Conservation (phyloP, 352 stramenopile species). For the Peronospora farinosa region DNA sequence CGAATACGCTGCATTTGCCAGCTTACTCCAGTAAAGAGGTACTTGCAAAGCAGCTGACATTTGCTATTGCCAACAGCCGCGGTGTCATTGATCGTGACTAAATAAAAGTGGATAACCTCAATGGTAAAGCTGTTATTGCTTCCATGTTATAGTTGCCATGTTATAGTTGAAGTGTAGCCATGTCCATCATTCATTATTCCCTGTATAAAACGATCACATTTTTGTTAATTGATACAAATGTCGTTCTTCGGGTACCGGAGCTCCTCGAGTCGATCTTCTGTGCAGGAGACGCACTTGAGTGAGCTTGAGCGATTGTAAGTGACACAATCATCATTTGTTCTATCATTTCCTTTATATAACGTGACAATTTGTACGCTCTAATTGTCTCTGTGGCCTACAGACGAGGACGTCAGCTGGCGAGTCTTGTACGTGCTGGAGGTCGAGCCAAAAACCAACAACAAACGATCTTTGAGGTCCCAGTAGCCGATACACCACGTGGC, state of each 20-base stretch:
- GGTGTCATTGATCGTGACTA: constrained; percentile 84
- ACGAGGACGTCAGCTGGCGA: constrained; percentile 67
- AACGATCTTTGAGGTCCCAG: constrained; percentile 72
- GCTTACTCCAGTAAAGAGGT: constrained; percentile 73
- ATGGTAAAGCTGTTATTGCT: too few species aligned
- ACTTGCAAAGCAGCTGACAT: constrained; percentile 53
- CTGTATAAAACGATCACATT: constrained; percentile 8
- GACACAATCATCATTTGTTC: constrained; percentile 1
- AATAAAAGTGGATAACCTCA: too few species aligned
- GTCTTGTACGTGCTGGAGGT: constrained; percentile 72
- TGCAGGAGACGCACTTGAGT: constrained; percentile 74
- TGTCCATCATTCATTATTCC: not conserved
- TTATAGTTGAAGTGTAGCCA: constrained; percentile 6
- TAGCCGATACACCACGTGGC: constrained; percentile 53
- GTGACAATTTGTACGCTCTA: constrained; percentile 1
- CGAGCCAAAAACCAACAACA: constrained; percentile 82
- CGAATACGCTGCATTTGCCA: constrained; percentile 79
- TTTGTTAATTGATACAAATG: constrained; percentile 23
- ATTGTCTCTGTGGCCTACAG: constrained; percentile 25
- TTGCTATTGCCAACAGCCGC: constrained; percentile 73
- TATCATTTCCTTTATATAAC: not conserved
- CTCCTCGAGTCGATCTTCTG: constrained; percentile 38
- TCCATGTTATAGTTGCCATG: too few species aligned
- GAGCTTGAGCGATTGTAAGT: constrained; percentile 76
- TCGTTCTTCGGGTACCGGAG: constrained; percentile 66